Evolutionary conservation across 2,329 filamentous ascomycete genomes (phyloP).

Genomic region (Penicillium sp.): DNA sequence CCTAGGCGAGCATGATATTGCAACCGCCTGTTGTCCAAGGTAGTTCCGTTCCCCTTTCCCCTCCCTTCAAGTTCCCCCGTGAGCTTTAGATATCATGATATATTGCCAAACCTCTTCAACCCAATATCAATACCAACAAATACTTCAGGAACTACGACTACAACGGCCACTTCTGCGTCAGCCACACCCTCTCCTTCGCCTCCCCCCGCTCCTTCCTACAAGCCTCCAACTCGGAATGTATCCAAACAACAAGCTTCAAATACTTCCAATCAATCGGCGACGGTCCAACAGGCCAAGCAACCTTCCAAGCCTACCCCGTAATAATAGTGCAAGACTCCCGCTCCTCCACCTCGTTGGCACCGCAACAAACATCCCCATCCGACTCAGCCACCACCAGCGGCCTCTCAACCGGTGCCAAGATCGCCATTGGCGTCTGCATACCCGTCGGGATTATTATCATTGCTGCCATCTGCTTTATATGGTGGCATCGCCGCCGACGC

Average conservation of each 20-base stretch:
- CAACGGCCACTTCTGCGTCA: constrained; percentile 7
- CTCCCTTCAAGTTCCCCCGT: too few species aligned
- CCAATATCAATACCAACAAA: background rate
- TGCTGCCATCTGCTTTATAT: constrained; percentile 22
- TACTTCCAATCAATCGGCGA: constrained; percentile 10
- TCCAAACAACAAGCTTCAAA: constrained; percentile 3
- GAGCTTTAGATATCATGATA: background rate
- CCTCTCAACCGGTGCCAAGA: constrained; percentile 33
- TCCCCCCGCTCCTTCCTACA: constrained; percentile 1
- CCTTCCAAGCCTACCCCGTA: constrained; percentile 12
- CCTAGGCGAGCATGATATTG: constrained; percentile 9
- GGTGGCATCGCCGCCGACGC: constrained; percentile 8
- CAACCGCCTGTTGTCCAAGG: constrained; percentile 16
- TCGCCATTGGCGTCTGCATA: constrained; percentile 30
- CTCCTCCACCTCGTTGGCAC: background rate
- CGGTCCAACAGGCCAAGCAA: constrained; percentile 2
- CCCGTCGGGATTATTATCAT: constrained; percentile 20
- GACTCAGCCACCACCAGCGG: background rate
- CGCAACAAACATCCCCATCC: background rate
- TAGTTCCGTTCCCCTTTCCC: too few species aligned
- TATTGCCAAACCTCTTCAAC: background rate
- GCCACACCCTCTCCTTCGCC: background rate
- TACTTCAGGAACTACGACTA: constrained; percentile 1
- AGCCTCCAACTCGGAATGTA: background rate
- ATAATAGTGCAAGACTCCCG: constrained; percentile 13